Evolutionary conservation across 2,329 filamentous ascomycete species (phyloP), one percentile per base, ranked within the genome.

Genomic region (Rhynchosporium secalis): DNA sequence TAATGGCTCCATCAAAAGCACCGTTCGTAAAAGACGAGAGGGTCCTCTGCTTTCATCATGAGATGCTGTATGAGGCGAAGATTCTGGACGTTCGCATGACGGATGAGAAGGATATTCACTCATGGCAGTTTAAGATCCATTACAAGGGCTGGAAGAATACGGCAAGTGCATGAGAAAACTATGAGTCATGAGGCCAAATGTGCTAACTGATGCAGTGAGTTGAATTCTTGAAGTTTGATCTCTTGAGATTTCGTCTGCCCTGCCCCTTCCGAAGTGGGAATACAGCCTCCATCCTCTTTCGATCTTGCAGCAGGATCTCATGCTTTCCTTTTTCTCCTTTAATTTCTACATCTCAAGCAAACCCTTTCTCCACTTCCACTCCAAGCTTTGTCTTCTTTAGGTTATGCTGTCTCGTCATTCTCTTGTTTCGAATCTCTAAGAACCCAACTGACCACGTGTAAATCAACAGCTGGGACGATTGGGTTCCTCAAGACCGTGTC

Each of bases 101-200:
- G 72, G 85, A 88, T 49, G 88, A 88, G 72, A 88, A 90, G 40
- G 60, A 59, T n/a, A 45, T 12, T 33, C 79, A 88, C 65, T 86
- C 89, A 40, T 92, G 86, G 74, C 86, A 92, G 75, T 99, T 96
- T 79, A 90, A 91, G 73, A 90, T 99, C 60, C 95, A 99, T 78
- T 99, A 99, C 81, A 98, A 98, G 78, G 95, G 95, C 73, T 99
- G 95, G 95, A 99, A 99, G 82, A 93, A 94, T 76, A 97, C 92
- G 65, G 83, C 90, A 79, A 78, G 87, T 51, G 20, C 31, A 45
- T 43, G 41, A 45, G n/a, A 45, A 33, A 57, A 40, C 20, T 45
- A 38, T 49, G 31, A 13, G 28, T 28, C 28, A 40, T 51, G 45
- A 61, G 31, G 13, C 9, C 28, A 13, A 54, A 41, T 62, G 29